Evolutionary conservation across 2,329 filamentous ascomycete genomes (phyloP).

Genomic region (Dactylella cylindrospora): DNA sequence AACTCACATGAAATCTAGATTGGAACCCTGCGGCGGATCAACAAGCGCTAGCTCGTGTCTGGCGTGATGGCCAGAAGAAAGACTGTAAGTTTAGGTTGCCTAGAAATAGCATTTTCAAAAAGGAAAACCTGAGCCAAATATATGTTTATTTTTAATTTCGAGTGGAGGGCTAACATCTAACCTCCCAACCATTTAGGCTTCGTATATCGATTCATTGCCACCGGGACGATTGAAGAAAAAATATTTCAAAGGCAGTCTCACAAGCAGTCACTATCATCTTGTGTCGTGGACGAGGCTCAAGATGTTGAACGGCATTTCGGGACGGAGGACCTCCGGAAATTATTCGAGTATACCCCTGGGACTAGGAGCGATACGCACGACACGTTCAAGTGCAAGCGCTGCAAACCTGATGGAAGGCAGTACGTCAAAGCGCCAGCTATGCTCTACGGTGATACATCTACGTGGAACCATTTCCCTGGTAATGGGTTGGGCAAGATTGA

Average conservation of each 20-base stretch:
- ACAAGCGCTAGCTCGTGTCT: constrained; percentile 93
- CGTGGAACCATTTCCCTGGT: constrained; percentile 98
- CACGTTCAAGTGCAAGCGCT: constrained; percentile 97
- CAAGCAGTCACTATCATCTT: constrained; percentile 94
- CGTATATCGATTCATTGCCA: constrained; percentile 98
- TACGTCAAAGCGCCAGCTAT: constrained; percentile 88
- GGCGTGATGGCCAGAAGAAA: constrained; percentile 98
- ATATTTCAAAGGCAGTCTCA: constrained; percentile 98
- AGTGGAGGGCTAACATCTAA: neutral
- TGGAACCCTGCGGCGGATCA: constrained; percentile 99
- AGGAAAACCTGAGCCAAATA: too few relatives aligned
- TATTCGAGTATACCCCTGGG: constrained; percentile 85
- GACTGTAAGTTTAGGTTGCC: constrained; percentile 62
- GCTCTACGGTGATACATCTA: constrained; percentile 95
- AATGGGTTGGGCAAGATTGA: constrained; percentile 78
- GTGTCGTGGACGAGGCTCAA: constrained; percentile 93
- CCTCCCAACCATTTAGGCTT: constrained; percentile 57
- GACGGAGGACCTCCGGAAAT: constrained; percentile 81
- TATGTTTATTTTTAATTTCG: too few relatives aligned
- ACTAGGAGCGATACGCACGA: constrained; percentile 95
- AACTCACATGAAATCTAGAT: constrained; percentile 54
- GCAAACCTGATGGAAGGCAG: constrained; percentile 77
- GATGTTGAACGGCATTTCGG: constrained; percentile 97
- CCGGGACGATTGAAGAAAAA: constrained; percentile 97
- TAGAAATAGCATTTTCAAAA: neutral